Percentiles rank a stretch among this genome's conserved stretches.
Evolutionary conservation across 169 alveolate species (phyloP).

Genomic region (Theileria annulata): DNA sequence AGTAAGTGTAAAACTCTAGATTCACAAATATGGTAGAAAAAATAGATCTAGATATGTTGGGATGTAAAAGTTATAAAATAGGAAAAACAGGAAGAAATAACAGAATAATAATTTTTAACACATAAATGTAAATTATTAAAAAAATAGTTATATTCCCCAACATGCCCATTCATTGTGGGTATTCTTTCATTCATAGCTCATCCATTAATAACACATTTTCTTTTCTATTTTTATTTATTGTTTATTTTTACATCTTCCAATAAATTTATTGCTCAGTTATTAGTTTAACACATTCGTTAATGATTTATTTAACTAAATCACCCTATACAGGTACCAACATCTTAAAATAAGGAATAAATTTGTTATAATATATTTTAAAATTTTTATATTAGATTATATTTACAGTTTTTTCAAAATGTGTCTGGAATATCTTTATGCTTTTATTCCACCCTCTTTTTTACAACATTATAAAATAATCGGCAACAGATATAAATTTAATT

Average conservation of each 20-base stretch:
- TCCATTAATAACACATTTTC: not conserved
- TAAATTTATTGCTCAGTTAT: no score
- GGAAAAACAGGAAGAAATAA: not conserved
- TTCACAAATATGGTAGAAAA: not conserved
- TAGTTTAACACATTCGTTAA: not conserved
- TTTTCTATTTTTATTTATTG: not conserved
- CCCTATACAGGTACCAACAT: not conserved
- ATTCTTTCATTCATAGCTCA: not conserved
- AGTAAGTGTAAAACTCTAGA: not conserved
- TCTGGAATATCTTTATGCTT: not conserved
- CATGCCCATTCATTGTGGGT: conserved; percentile 20
- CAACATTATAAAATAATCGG: not conserved
- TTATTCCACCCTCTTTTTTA: not conserved
- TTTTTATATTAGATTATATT: conserved; percentile 5
- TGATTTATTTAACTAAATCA: not conserved
- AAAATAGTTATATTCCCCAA: not conserved
- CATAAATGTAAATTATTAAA: not conserved
- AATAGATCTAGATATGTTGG: not conserved
- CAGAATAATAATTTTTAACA: not conserved
- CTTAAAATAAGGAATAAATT: not conserved
- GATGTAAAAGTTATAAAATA: not conserved
- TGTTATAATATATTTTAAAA: not conserved
- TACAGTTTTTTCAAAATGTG: conserved; percentile 7
- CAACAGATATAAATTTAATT: not conserved
- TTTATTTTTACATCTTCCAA: not conserved